A percentile compares a stretch with the other conserved stretches of the same genome.
Evolutionary conservation across 352 stramenopile genomes (phyloP).

Genomic region (Aphanomyces stellatus): DNA sequence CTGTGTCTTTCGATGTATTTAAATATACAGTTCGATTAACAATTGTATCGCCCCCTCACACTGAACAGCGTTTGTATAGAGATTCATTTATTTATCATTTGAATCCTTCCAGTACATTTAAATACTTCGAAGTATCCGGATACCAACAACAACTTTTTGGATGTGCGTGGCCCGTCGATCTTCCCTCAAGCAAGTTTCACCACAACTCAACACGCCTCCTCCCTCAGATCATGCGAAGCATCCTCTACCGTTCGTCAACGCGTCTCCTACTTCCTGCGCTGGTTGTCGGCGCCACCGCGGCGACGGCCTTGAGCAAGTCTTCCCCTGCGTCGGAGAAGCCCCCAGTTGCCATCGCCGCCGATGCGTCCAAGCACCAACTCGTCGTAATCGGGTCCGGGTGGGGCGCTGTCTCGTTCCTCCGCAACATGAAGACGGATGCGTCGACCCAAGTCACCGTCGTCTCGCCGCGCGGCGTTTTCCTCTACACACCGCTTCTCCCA

Average conservation of each 20-base stretch:
- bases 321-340: neutral
- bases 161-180: neutral
- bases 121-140: neutral
- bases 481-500: conserved; percentile 18
- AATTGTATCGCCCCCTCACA: no score
- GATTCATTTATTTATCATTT: no score
- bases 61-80: no score
- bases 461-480: conserved; percentile 12
- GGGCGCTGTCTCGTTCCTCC: conserved; percentile 11
- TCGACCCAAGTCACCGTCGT: conserved; percentile 12
- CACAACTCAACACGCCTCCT: neutral
- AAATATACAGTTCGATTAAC: no score
- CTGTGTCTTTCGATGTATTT: no score
- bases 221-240: neutral
- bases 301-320: neutral
- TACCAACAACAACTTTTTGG: neutral
- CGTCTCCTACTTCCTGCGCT: neutral
- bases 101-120: no score
- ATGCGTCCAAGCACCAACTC: conserved; percentile 8
- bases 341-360: neutral
- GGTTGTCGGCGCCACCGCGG: neutral
- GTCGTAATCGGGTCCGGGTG: conserved; percentile 18
- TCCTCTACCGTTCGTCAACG: neutral
- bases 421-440: conserved; percentile 11
- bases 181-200: no score